Base-by-base conservation (phyloP, 129 eudicot genomes). In the Erigeron canadensis region DNA sequence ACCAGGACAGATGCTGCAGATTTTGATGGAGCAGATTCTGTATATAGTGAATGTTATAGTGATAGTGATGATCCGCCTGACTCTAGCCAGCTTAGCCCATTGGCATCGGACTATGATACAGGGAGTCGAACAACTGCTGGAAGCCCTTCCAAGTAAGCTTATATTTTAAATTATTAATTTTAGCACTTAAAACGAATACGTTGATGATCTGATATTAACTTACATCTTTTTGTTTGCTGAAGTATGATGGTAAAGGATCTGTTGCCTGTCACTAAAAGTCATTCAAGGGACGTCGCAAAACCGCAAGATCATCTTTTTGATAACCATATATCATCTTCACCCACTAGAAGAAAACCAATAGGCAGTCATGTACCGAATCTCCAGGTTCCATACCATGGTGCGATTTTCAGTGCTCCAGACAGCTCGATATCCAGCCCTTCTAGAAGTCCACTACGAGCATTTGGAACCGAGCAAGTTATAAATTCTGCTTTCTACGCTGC, bases 341-440 rank as follows among this genome's bases (percentile, higher is more conserved):
- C 99, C 58, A 79, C 96, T 5, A 87, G 84, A 71, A 76, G 94
- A 77, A 80, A 91, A 67, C 90, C 84, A 56, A 67, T 86, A 55
- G 66, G 84, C 77, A 83, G 82, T 72, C 93, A 87, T 43, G 86
- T 94, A 63, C 84, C 93, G 12, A 87, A 77, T 81, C 80, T 86
- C 65, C 96, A 86, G 69, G 86, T 83, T 38, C 93, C 97, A 1
- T 79, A 63, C 22, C 82, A 82, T 72, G 86, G 93, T 79, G 90
- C 90, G 34, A 71, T 86, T 72, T 84, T 74, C 73, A 94, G 97
- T 88, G 97, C 99, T 45, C 97, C 97, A 53, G 97, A 90, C 73
- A 87, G 96, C 84, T 94, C 99, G 22, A 73, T 89, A 82, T 94
- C 97, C 34, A 94, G 99, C 73, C 99, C 99, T 57, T 94, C 99